Evolutionary conservation across 2,329 filamentous ascomycete genomes (phyloP).

Genomic region (Beauveria sp.): DNA sequence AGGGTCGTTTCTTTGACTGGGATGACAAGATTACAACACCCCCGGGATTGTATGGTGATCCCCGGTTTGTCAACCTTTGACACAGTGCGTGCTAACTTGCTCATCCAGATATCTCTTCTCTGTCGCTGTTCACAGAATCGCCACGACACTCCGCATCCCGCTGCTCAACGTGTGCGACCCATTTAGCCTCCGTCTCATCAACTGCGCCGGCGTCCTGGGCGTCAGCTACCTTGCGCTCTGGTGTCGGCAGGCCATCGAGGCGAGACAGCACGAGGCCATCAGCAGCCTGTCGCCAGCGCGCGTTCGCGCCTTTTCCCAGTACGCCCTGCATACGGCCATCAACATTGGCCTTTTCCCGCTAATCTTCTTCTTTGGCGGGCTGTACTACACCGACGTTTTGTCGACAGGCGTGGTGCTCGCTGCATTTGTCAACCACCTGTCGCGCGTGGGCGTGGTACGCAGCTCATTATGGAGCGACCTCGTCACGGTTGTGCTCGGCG

Average conservation of each 20-base stretch:
- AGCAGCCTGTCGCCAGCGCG: slow-evolving; percentile 13
- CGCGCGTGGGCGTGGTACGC: slow-evolving; percentile 28
- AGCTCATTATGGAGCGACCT: slow-evolving; percentile 33
- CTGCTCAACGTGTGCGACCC: slow-evolving; percentile 18
- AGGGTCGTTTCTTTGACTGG: slow-evolving; percentile 68
- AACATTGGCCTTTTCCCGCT: slow-evolving; percentile 83
- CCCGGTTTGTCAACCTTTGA: slow-evolving; percentile 13
- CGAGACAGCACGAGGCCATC: slow-evolving; percentile 24
- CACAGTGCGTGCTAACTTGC: not conserved
- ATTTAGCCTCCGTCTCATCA: slow-evolving; percentile 39
- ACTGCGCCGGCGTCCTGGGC: slow-evolving; percentile 31
- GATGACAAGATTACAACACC: slow-evolving; percentile 97
- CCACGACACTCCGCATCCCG: not conserved
- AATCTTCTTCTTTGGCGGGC: slow-evolving; percentile 88
- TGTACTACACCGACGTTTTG: slow-evolving; percentile 91
- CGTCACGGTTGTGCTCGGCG: slow-evolving; percentile 45
- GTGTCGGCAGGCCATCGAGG: slow-evolving; percentile 46
- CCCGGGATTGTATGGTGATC: slow-evolving; percentile 62
- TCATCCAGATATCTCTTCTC: slow-evolving; percentile 39
- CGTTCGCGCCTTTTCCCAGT: slow-evolving; percentile 25
- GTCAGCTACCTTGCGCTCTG: slow-evolving; percentile 39
- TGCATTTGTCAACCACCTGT: slow-evolving; percentile 53
- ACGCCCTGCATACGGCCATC: slow-evolving; percentile 55
- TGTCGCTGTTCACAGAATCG: not conserved
- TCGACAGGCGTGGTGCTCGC: slow-evolving; percentile 70